Evolutionary conservation across 208 protist species (phyloP).

Genomic region (Leishmania tropica): DNA sequence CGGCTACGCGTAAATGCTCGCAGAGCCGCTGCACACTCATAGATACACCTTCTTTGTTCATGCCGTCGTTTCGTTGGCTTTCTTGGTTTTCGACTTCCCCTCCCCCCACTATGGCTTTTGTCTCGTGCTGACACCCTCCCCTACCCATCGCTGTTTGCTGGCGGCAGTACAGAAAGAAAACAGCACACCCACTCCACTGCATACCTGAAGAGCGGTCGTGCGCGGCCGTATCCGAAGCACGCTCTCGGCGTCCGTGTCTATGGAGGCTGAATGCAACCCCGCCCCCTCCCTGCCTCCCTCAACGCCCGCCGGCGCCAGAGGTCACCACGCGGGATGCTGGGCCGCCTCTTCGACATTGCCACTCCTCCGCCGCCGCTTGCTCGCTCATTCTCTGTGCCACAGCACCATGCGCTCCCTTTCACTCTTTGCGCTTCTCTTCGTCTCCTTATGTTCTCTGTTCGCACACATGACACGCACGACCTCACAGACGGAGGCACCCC

Average conservation of each 20-base stretch:
- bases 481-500: not conserved
- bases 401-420: not conserved
- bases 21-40: not conserved
- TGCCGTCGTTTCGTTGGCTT: not conserved
- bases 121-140: not conserved
- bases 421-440: not conserved
- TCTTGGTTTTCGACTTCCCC: not conserved
- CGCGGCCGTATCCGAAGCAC: not conserved
- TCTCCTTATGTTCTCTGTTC: not conserved
- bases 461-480: not conserved
- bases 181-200: not conserved
- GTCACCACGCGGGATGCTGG: not conserved
- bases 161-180: not conserved
- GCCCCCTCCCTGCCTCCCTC: too few relatives aligned
- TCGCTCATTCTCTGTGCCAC: not conserved
- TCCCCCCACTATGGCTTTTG: not conserved
- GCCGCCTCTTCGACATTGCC: not conserved
- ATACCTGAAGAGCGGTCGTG: not conserved
- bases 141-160: not conserved
- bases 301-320: not conserved
- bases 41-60: not conserved
- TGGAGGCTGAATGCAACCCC: not conserved
- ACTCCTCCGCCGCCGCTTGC: not conserved
- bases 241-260: not conserved
- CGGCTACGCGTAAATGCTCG: conserved; percentile 31